Evolutionary conservation across 2,329 filamentous ascomycete genomes (phyloP).

Genomic region (Salinomyces thailandicus): DNA sequence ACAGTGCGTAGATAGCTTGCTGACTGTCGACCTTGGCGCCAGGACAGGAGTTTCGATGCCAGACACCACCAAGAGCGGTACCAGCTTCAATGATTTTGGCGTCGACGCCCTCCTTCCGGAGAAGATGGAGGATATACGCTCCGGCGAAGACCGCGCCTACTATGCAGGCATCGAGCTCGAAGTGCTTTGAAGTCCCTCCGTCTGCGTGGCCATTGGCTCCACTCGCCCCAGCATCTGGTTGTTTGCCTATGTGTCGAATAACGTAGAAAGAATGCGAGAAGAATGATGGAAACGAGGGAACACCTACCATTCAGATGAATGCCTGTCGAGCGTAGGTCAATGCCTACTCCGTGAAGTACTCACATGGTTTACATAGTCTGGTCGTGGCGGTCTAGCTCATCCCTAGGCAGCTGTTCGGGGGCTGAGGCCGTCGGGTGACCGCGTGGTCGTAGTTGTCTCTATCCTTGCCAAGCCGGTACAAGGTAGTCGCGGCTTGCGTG

Average conservation of each 20-base stretch:
- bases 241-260: background rate
- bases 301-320: too few relatives aligned
- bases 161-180: conserved; percentile 43
- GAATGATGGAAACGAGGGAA: too few relatives aligned
- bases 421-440: too few relatives aligned
- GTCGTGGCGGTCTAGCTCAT: too few relatives aligned
- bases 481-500: too few relatives aligned
- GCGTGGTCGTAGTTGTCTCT: too few relatives aligned
- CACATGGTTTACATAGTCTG: too few relatives aligned
- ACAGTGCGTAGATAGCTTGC: conserved; percentile 10
- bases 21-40: conserved; percentile 34
- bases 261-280: background rate
- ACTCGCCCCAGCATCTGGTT: background rate
- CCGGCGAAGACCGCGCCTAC: conserved; percentile 23
- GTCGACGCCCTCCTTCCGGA: conserved; percentile 17
- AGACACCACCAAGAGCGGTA: conserved; percentile 19
- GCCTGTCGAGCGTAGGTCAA: too few relatives aligned
- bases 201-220: background rate
- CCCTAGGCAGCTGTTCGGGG: too few relatives aligned
- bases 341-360: too few relatives aligned
- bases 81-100: conserved; percentile 22
- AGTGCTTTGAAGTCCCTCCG: background rate
- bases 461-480: too few relatives aligned
- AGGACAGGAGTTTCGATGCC: conserved; percentile 17
- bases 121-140: conserved; percentile 14